Conservation (phyloP, 192 early-diverging fungal species). For the Mortierella alpina region DNA sequence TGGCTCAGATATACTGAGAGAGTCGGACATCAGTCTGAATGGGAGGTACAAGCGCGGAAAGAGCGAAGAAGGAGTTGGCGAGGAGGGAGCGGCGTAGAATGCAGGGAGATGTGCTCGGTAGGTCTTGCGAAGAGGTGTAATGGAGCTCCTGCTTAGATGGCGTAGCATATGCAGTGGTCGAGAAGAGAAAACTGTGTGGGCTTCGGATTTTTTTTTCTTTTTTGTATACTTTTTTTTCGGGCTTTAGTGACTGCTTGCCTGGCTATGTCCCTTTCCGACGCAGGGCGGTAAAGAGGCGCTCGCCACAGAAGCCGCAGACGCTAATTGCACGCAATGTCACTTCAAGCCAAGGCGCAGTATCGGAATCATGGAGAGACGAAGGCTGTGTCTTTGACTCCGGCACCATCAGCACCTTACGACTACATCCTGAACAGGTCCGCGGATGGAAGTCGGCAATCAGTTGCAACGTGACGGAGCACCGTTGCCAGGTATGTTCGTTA, state of each 20-base stretch:
- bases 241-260: conserved; percentile 4
- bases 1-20: conserved; percentile 15
- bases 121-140: no score
- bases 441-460: conserved; percentile 44
- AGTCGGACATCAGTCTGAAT: neutral
- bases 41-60: neutral
- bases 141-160: no score
- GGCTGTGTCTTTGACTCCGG: neutral
- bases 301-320: conserved; percentile 40
- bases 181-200: neutral
- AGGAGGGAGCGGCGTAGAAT: conserved; percentile 22
- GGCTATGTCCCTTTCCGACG: conserved; percentile 4
- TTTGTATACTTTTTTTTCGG: neutral
- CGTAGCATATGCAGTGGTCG: no score
- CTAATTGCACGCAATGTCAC: conserved; percentile 1
- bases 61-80: neutral
- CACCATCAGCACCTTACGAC: conserved; percentile 25
- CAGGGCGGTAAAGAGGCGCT: conserved; percentile 22
- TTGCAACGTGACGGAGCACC: conserved; percentile 29
- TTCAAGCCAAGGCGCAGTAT: conserved; percentile 21
- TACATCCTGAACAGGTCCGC: conserved; percentile 35
- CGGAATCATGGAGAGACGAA: neutral
- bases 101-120: neutral
- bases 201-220: conserved; percentile 19
- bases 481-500: conserved; percentile 32